phyloP scores from a whole-genome alignment of 768 basidiomycete species.

The Tulasnella sp. region DNA sequence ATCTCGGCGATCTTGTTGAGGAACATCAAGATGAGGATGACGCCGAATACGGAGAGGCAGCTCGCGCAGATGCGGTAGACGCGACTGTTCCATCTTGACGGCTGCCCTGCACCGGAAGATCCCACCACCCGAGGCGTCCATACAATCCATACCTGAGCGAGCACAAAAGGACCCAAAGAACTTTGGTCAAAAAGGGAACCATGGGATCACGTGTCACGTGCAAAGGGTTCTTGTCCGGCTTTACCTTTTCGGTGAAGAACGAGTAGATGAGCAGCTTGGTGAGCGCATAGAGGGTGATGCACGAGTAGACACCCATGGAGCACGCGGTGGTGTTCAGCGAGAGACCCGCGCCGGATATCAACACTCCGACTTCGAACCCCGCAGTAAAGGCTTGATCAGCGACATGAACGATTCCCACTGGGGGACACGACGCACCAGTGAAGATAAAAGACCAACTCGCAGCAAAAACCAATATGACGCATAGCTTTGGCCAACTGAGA shows the following conservation, averaged over 20 bases:
- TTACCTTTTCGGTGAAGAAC: slow-evolving; percentile 30
- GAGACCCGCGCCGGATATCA: slow-evolving; percentile 38
- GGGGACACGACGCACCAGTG: slow-evolving; percentile 25
- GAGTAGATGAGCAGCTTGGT: slow-evolving; percentile 39
- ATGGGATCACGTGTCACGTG: not conserved
- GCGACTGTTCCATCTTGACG: slow-evolving; percentile 30
- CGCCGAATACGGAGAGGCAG: slow-evolving; percentile 31
- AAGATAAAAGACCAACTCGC: slow-evolving; percentile 38
- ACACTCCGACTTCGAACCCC: slow-evolving; percentile 29
- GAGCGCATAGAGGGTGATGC: slow-evolving; percentile 29
- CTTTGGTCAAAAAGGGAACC: not conserved
- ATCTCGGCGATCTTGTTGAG: slow-evolving; percentile 22
- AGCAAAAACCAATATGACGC: slow-evolving; percentile 32
- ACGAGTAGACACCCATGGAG: slow-evolving; percentile 34
- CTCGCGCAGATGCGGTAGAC: slow-evolving; percentile 34
- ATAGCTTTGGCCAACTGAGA: slow-evolving; percentile 33
- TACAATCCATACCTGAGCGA: slow-evolving; percentile 19
- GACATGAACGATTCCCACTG: not conserved
- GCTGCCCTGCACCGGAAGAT: not conserved
- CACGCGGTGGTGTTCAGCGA: slow-evolving; percentile 30
- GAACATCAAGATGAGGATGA: slow-evolving; percentile 32
- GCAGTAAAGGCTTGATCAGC: not conserved
- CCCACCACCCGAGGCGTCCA: slow-evolving; percentile 15
- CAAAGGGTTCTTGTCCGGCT: not conserved
- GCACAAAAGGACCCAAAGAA: not conserved